A percentile compares a stretch with the other conserved stretches of the same genome.
These are phyloP conservation scores for Diddensiella transvaalensis DNA, from an alignment of 805 yeast species.

Conservation along the genomic window DNA sequence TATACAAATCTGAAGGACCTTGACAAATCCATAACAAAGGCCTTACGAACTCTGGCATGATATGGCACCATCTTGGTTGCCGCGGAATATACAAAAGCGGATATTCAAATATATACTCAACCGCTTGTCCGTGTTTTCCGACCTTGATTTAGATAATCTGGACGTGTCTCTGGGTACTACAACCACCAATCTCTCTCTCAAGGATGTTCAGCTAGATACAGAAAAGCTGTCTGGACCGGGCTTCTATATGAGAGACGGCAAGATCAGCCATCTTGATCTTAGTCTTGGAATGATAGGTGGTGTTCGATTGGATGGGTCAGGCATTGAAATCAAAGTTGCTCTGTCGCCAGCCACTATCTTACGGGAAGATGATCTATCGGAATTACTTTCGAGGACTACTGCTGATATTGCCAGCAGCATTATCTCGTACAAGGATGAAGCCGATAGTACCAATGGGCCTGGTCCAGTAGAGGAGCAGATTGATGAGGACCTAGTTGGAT, in stretches of 20 bases:
- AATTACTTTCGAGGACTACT: constrained; percentile 67
- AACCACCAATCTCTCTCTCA: constrained; percentile 36
- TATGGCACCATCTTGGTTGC: constrained; percentile 53
- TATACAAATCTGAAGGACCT: no score
- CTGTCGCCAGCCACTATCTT: constrained; percentile 31
- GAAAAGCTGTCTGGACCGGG: constrained; percentile 69
- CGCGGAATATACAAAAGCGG: constrained; percentile 80
- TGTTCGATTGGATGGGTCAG: constrained; percentile 55
- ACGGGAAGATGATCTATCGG: constrained; percentile 35
- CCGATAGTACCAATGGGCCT: constrained; percentile 13
- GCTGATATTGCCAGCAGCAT: constrained; percentile 67
- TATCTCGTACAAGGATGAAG: constrained; percentile 23
- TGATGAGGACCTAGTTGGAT: constrained; percentile 24
- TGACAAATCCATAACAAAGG: no score
- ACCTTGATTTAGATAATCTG: constrained; percentile 73
- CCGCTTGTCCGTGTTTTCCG: constrained; percentile 77
- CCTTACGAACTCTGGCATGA: neutral
- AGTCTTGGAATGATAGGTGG: constrained; percentile 69
- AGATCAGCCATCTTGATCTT: constrained; percentile 50
- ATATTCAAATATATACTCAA: constrained; percentile 74
- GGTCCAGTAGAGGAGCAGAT: constrained; percentile 1
- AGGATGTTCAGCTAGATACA: constrained; percentile 67
- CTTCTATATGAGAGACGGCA: constrained; percentile 57
- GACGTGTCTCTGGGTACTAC: constrained; percentile 72
- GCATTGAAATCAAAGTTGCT: constrained; percentile 49